Evolutionary conservation across 2,329 filamentous ascomycete species (phyloP).

Genomic region (Aspergillus piperis): DNA sequence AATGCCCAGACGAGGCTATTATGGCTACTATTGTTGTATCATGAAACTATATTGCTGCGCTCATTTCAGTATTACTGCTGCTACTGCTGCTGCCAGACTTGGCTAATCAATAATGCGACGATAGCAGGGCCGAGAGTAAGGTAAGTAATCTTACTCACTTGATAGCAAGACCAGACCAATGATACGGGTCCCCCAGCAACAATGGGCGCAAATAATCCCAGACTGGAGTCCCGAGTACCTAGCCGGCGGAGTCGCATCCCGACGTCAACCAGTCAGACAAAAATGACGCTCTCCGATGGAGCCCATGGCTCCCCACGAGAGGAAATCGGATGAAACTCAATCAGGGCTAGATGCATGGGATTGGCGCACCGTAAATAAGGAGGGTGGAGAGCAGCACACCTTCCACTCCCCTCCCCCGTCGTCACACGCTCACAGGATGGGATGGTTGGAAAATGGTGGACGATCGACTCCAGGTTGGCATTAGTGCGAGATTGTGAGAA

Average conservation of each 20-base stretch:
- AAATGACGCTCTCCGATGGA: conserved; percentile 22
- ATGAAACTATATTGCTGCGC: neutral
- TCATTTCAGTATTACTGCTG: neutral
- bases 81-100: neutral
- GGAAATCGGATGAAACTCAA: conserved; percentile 24
- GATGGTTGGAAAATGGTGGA: neutral
- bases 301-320: conserved; percentile 18
- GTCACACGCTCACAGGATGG: conserved; percentile 2
- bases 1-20: neutral
- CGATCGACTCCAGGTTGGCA: conserved; percentile 7
- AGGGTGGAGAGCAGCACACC: conserved; percentile 11
- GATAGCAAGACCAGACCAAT: conserved; percentile 1
- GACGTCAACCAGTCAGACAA: conserved; percentile 18
- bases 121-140: neutral
- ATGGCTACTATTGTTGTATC: neutral
- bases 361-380: conserved; percentile 15
- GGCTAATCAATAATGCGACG: neutral
- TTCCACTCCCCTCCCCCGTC: neutral
- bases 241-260: conserved; percentile 16
- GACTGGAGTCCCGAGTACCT: conserved; percentile 4
- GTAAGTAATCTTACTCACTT: neutral
- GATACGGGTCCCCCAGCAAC: conserved; percentile 1
- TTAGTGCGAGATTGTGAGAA: conserved; percentile 2
- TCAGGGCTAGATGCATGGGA: conserved; percentile 17
- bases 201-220: neutral